Conservation (phyloP, 805 yeast genomes). For the Yueomyces sinensis region DNA sequence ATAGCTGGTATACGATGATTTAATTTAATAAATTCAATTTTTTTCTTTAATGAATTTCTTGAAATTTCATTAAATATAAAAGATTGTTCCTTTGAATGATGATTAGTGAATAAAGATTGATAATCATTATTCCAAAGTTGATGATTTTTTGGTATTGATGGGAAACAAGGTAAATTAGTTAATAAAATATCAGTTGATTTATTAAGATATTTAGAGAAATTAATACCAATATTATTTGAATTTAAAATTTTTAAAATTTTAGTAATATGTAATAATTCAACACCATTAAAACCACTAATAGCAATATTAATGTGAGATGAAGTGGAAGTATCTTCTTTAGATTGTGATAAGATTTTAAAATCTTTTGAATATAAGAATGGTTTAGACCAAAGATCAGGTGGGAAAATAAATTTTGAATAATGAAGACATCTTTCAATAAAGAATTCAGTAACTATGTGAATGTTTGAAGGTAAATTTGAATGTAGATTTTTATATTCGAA, state of each 20-base stretch:
- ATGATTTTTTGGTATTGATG: conserved; percentile 15
- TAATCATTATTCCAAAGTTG: conserved; percentile 20
- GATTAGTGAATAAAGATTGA: conserved; percentile 13
- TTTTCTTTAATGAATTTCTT: conserved; percentile 22
- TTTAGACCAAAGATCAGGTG: conserved; percentile 49
- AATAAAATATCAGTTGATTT: conserved; percentile 19
- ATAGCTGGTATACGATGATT: conserved; percentile 20
- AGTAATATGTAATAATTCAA: conserved; percentile 57
- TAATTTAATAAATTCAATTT: conserved; percentile 20
- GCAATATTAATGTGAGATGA: conserved; percentile 25
- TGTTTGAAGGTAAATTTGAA: no score
- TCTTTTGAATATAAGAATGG: conserved; percentile 28
- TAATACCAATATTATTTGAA: conserved; percentile 12
- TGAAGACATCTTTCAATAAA: conserved; percentile 61
- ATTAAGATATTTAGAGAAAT: conserved; percentile 16
- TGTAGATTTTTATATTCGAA: no score
- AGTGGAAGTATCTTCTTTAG: conserved; percentile 8
- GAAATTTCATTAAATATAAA: conserved; percentile 10
- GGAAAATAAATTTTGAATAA: conserved; percentile 31
- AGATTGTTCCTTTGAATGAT: conserved; percentile 1
- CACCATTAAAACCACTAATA: conserved; percentile 66
- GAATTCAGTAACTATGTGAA: conserved; percentile 61
- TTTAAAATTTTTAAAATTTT: conserved; percentile 47
- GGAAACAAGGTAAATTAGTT: conserved; percentile 18
- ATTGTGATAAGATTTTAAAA: conserved; percentile 16